phyloP scores from a whole-genome alignment of 768 basidiomycete genomes.

The Agrocybe chaxingu region DNA sequence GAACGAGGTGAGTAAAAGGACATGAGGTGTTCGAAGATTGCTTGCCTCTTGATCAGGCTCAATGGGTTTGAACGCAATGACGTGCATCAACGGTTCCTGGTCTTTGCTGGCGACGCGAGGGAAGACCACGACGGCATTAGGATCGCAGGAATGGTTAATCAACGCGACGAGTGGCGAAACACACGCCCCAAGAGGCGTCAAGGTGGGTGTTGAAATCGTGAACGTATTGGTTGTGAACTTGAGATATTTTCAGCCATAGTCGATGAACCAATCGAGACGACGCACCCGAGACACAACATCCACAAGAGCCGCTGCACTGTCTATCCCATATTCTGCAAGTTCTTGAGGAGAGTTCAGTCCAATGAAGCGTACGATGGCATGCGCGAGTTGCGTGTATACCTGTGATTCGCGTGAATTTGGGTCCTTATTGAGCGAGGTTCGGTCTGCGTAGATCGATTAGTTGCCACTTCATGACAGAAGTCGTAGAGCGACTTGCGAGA shows the following conservation, averaged over 20 bases:
- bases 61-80: conserved; percentile 71
- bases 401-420: conserved; percentile 43
- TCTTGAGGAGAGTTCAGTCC: conserved; percentile 57
- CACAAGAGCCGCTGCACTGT: conserved; percentile 60
- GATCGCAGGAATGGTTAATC: conserved; percentile 85
- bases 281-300: conserved; percentile 70
- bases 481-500: conserved; percentile 53
- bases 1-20: neutral
- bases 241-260: neutral
- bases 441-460: conserved; percentile 39
- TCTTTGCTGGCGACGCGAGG: conserved; percentile 44
- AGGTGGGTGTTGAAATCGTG: conserved; percentile 72
- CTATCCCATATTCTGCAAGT: conserved; percentile 53
- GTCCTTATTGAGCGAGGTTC: conserved; percentile 38
- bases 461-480: neutral
- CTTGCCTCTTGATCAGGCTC: conserved; percentile 65
- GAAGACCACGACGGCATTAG: conserved; percentile 91
- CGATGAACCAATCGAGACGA: neutral
- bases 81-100: conserved; percentile 64
- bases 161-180: conserved; percentile 78
- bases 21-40: neutral
- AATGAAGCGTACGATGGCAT: conserved; percentile 71
- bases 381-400: conserved; percentile 66
- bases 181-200: conserved; percentile 82
- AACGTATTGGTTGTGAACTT: conserved; percentile 94